These are phyloP conservation scores for Biscutella laevigata DNA, from an alignment of 441 rosid genomes.

Conservation along the genomic window DNA sequence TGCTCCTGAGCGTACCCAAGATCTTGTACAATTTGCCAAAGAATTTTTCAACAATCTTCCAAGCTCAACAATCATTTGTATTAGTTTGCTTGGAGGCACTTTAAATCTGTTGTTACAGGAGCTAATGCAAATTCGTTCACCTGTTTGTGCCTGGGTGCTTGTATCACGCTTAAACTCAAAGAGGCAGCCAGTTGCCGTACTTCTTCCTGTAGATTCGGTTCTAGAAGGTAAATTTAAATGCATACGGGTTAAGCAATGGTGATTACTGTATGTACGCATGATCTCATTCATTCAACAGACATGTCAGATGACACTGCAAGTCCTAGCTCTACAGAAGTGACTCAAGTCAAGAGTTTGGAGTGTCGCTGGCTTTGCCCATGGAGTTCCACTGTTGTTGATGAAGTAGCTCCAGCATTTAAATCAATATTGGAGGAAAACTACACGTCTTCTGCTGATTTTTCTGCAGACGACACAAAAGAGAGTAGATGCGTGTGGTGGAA, in stretches of 20 bases:
- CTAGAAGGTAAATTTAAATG: slow-evolving; percentile 58
- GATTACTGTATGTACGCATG: slow-evolving; percentile 12
- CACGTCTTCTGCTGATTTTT: slow-evolving; percentile 38
- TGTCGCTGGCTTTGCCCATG: slow-evolving; percentile 83
- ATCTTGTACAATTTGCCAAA: slow-evolving; percentile 54
- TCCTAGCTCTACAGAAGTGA: slow-evolving; percentile 24
- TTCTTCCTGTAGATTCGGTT: slow-evolving; percentile 61
- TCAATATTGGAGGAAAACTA: slow-evolving; percentile 69
- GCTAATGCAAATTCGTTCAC: slow-evolving; percentile 42
- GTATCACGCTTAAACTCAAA: slow-evolving; percentile 58
- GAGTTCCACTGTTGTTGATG: slow-evolving; percentile 64
- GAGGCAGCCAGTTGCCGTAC: slow-evolving; percentile 63
- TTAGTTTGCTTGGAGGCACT: slow-evolving; percentile 61
- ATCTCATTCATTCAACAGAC: slow-evolving; percentile 31
- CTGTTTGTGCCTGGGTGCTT: slow-evolving; percentile 63
- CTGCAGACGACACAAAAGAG: slow-evolving; percentile 49
- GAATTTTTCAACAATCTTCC: slow-evolving; percentile 60
- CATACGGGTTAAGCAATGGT: not conserved
- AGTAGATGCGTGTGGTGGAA: slow-evolving; percentile 57
- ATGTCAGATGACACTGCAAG: slow-evolving; percentile 32
- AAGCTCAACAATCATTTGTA: slow-evolving; percentile 53
- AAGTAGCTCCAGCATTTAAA: slow-evolving; percentile 73
- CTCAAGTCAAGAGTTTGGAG: slow-evolving; percentile 28
- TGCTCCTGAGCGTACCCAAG: slow-evolving; percentile 59
- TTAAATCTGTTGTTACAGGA: slow-evolving; percentile 51